Evolutionary conservation across 768 basidiomycete genomes (phyloP), one percentile per base, ranked within the genome.

Genomic region (Galerina sulciceps): DNA sequence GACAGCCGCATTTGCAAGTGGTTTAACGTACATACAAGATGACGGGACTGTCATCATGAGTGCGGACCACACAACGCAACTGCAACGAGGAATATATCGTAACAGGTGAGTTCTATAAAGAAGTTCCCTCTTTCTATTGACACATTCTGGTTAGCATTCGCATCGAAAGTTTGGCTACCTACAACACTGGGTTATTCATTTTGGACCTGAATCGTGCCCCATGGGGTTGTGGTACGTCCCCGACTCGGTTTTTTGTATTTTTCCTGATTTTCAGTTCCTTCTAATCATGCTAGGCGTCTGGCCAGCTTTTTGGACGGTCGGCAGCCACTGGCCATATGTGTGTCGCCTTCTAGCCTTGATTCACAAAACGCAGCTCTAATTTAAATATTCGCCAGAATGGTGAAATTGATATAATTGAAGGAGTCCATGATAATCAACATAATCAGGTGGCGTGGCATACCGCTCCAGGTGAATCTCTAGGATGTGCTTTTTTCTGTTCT

Each of bases 361-460:
- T 42, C 48, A 31, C 26, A 31, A 31, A 31, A 31, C 41, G 17
- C 22, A 48, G 34, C 48, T 47, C 51, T 56, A 54, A 58, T 51
- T 52, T 48, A 64, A 54, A 56, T 36, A 45, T 60, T 31, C 26
- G 8, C 26, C 62, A 92, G 91, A 78, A 75, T 10, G 91, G 91
- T 11, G 91, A 93, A 75, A 91, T 93, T 60, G 91, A 93, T 70
- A 87, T 93, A 26, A 84, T 92, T 23, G 90, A 93, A 71, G 91
- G 91, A 5, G 92, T 93, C 2, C 91, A 93, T 65, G 90, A 90
- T 65, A 90, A 91, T 61, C 78, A 88, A 66, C 89, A 92, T 63
- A 93, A 93, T 64, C 92, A 93, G 73, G 85, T 93, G 26, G 88
- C 90, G 41, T 92, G 87, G 87, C 91, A 92, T 69, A 91, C 89